A percentile compares a stretch with the other conserved stretches of the same genome.
Evolutionary conservation across 2,329 filamentous ascomycete species (phyloP).

Genomic region (Nemania diffusa): DNA sequence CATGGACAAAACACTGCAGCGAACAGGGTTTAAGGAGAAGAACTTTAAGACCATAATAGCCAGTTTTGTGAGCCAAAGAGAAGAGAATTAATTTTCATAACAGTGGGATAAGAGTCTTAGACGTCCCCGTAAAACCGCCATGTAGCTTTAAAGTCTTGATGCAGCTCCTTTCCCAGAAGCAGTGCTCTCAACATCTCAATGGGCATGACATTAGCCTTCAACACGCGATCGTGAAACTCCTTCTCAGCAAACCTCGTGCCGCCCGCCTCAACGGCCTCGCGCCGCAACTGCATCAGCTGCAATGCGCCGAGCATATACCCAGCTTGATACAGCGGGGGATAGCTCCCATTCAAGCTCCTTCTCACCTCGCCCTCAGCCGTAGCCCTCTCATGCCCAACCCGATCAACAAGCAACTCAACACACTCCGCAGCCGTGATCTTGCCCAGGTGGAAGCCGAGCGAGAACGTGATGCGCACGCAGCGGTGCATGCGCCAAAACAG

Average conservation of each 20-base stretch:
- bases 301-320: conserved; percentile 70
- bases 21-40: no score
- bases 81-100: no score
- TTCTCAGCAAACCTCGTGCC: conserved; percentile 57
- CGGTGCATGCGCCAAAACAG: conserved; percentile 73
- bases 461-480: conserved; percentile 68
- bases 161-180: conserved; percentile 55
- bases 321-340: conserved; percentile 67
- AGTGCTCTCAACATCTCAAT: conserved; percentile 64
- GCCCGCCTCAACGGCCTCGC: conserved; percentile 56
- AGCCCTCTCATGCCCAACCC: conserved; percentile 67
- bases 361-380: conserved; percentile 71
- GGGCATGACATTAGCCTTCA: conserved; percentile 64
- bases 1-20: no score
- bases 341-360: conserved; percentile 65
- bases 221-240: conserved; percentile 64
- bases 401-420: conserved; percentile 65
- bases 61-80: no score
- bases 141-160: conserved; percentile 55
- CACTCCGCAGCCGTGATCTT: conserved; percentile 64
- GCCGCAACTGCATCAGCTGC: conserved; percentile 62
- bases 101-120: no score
- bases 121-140: conserved; percentile 61
- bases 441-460: conserved; percentile 67
- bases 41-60: no score